Evolutionary conservation across 495 filamentous ascomycete genomes (phyloP), one percentile per base, ranked within the genome.

Genomic region (Pseudevernia furfuracea): DNA sequence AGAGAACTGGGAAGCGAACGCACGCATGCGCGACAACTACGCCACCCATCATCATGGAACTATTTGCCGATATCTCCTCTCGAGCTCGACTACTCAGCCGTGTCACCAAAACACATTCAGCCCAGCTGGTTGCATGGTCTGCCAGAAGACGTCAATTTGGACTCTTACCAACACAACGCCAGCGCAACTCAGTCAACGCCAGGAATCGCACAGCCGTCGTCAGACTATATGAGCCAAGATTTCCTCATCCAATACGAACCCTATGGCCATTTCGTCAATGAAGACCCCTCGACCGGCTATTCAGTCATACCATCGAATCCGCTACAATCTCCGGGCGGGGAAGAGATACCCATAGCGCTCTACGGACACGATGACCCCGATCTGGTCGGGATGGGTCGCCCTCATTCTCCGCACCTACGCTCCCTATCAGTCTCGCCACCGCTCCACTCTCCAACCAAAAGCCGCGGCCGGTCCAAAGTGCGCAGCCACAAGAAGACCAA

Each of bases 181-280:
- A 1, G 34, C 21, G 52, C 60, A 30, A 32, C 60, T 19, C 59
- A 52, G 43, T 38, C 63, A 44, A 53, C 44, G 39, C 64, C 52
- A 30, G 63, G 34, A 17, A 60, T 55, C 21, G 43, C 19, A 59
- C 52, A 36, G 52, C 52, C 19, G 17, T 55, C 23, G 14, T 49
- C 59, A 32, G 67, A 66, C 34, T 62, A 48, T 49, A 52, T 12
- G 8, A 28, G 56, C 59, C 77, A 78, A 62, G 66, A 78, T 43
- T 77, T 82, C 70, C 65, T 74, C 34, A 68, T 75, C 74, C 57
- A 73, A 73, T 68, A 59, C n/a, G 37, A 62, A 14, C 23, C 60
- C 28, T 69, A 60, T 28, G 43, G 19, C 14, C 63, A 53, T 0
- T 67, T 64, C 57, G 37, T 67, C 19, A 60, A 38, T 5, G 66